phyloP scores from a whole-genome alignment of 2,329 filamentous ascomycete species.

The Venturiaceae sp. region DNA sequence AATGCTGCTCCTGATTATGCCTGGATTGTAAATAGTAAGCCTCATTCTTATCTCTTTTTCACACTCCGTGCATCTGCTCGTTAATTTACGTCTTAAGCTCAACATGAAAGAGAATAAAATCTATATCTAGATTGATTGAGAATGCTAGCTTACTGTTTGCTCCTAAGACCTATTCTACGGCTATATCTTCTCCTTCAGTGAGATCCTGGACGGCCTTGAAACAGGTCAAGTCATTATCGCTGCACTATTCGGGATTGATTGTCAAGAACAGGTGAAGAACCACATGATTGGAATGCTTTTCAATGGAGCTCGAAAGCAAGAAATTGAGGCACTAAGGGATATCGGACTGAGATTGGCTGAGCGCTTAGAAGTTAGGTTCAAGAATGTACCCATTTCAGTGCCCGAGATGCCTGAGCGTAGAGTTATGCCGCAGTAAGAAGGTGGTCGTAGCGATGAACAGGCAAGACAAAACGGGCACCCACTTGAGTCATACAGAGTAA shows the following conservation, averaged over 20 bases:
- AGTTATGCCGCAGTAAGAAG: too few relatives aligned
- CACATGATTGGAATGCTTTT: conserved; percentile 10
- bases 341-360: conserved; percentile 1
- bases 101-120: too few relatives aligned
- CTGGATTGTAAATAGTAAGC: too few relatives aligned
- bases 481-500: too few relatives aligned
- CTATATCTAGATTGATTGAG: too few relatives aligned
- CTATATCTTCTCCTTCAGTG: conserved; percentile 8
- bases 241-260: conserved; percentile 8
- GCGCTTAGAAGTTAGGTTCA: conserved; percentile 4
- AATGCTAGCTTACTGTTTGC: too few relatives aligned
- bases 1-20: too few relatives aligned
- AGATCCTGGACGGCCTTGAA: conserved; percentile 6
- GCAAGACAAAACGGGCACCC: too few relatives aligned
- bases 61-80: too few relatives aligned
- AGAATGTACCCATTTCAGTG: conserved; percentile 1
- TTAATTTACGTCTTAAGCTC: too few relatives aligned
- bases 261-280: conserved; percentile 8
- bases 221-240: conserved; percentile 8
- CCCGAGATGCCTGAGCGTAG: not conserved
- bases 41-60: too few relatives aligned
- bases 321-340: not conserved
- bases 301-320: conserved; percentile 7
- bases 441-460: too few relatives aligned
- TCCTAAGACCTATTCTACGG: conserved; percentile 8